phyloP scores from a whole-genome alignment of 352 stramenopile species.

The Nothophytophthora sp. region DNA sequence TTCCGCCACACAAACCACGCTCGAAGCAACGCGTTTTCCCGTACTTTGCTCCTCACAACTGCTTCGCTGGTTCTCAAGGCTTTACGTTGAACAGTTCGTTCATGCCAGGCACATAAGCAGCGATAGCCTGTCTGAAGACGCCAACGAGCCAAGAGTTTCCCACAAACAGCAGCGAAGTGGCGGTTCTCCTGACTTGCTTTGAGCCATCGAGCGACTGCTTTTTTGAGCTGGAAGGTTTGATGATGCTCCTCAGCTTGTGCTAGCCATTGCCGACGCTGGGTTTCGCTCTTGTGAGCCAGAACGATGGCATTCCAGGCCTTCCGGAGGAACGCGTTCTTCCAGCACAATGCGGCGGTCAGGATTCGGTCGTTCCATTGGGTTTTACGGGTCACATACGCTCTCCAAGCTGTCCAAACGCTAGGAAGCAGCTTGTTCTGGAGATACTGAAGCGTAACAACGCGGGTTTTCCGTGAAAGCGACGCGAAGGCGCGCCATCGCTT shows the following conservation, averaged over 20 bases:
- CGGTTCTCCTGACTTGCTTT: constrained; percentile 4
- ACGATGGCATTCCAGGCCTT: constrained; percentile 29
- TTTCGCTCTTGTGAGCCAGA: constrained; percentile 5
- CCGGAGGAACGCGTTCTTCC: constrained; percentile 21
- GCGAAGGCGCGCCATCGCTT: constrained; percentile 23
- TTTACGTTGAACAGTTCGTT: constrained; percentile 8
- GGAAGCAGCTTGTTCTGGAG: constrained; percentile 30
- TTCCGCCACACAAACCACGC: constrained; percentile 44
- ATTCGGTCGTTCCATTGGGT: constrained; percentile 1
- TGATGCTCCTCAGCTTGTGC: constrained; percentile 15
- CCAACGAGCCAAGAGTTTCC: constrained; percentile 33
- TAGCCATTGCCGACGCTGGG: neutral
- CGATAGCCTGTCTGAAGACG: constrained; percentile 35
- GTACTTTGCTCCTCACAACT: constrained; percentile 8
- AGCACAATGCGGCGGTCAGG: constrained; percentile 4
- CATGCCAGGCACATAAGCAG: constrained; percentile 30
- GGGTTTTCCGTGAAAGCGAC: constrained; percentile 17
- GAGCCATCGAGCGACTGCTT: constrained; percentile 17
- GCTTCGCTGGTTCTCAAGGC: constrained; percentile 1
- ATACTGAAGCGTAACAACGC: constrained; percentile 22
- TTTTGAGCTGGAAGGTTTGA: neutral
- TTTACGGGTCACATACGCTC: constrained; percentile 4
- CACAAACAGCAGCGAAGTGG: constrained; percentile 21
- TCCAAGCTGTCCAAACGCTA: constrained; percentile 26
- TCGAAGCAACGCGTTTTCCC: constrained; percentile 5